Evolutionary conservation across 257 asterid genomes (phyloP), one percentile per base, ranked within the genome.

Genomic region (Marsdenia floribunda): DNA sequence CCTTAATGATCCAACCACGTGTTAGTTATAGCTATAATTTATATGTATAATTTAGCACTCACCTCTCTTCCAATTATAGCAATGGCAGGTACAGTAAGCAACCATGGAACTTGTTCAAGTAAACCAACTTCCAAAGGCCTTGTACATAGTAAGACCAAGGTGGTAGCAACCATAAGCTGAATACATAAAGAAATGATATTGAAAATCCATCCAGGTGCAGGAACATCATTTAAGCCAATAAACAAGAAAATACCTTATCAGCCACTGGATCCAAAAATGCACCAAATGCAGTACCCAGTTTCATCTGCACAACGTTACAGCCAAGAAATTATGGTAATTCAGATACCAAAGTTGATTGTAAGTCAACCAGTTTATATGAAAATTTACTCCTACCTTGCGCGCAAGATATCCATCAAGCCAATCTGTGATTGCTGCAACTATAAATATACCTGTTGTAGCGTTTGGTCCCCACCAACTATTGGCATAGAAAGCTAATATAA

Each of bases 371-470:
- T 24, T 35, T 46, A 35, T 58, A 67, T 69, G 69, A 74, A 71
- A 68, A 78, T 6, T 15, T 76, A 59, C 73, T 71, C 5, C 75
- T 82, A 95, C 99, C 98, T 87, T 92, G 72, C 98, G 85, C 63
- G 99, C 97, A 80, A 95, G 96, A 82, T 92, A 92, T 22, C 98
- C 98, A 78, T 95, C 98, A 75, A 92, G 97, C 99, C 99, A 95
- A 88, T 95, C 99, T 5, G 99, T 95, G 64, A 91, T 71, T 49
- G 99, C 94, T 18, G 99, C 98, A 29, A 88, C 90, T 70, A 93
- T 67, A 75, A 95, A 95, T 74, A 95, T 90, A 63, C 89, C 90
- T n/a, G 96, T 87, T 37, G 99, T 88, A 47, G 85, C 91, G 75
- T 86, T 74, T 0, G 99, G 91, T 52, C 97, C 99, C 98, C 99